A percentile compares a stretch with the other conserved stretches of the same genome.
Conservation (phyloP, 495 filamentous ascomycete genomes). For the Neurospora sp. region DNA sequence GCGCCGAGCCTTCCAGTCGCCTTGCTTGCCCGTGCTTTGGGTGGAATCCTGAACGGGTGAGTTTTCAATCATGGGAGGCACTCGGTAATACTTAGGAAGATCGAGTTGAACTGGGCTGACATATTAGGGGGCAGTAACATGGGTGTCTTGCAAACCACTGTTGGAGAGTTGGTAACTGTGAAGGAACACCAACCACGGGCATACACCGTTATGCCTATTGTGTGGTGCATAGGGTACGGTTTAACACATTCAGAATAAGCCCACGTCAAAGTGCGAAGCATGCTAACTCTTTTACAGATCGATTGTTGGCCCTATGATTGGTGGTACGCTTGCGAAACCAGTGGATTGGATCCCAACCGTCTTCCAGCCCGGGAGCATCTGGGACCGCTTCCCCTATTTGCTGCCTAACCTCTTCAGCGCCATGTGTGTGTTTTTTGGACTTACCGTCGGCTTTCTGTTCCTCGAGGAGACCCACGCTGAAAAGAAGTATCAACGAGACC, state of each 20-base stretch:
- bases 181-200: constrained; percentile 89
- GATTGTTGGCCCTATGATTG: constrained; percentile 83
- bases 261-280: neutral
- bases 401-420: constrained; percentile 91
- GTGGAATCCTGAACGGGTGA: constrained; percentile 86
- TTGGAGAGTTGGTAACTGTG: constrained; percentile 82
- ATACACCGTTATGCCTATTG: constrained; percentile 94
- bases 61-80: constrained; percentile 11
- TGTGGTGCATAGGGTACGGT: constrained; percentile 85
- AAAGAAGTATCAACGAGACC: constrained; percentile 66
- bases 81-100: too few species aligned
- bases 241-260: too few species aligned
- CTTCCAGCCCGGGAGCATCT: constrained; percentile 64
- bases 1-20: constrained; percentile 75
- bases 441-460: constrained; percentile 78
- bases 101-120: constrained; percentile 8
- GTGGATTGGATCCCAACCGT: constrained; percentile 68
- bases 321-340: constrained; percentile 80
- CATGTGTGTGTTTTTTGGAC: constrained; percentile 61
- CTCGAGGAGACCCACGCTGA: constrained; percentile 91
- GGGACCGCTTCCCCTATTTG: constrained; percentile 80
- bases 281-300: constrained; percentile 29
- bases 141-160: constrained; percentile 88
- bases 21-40: constrained; percentile 76
- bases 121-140: constrained; percentile 52